Evolutionary conservation across 2,329 filamentous ascomycete species (phyloP).

Genomic region (Xylaria sp.): DNA sequence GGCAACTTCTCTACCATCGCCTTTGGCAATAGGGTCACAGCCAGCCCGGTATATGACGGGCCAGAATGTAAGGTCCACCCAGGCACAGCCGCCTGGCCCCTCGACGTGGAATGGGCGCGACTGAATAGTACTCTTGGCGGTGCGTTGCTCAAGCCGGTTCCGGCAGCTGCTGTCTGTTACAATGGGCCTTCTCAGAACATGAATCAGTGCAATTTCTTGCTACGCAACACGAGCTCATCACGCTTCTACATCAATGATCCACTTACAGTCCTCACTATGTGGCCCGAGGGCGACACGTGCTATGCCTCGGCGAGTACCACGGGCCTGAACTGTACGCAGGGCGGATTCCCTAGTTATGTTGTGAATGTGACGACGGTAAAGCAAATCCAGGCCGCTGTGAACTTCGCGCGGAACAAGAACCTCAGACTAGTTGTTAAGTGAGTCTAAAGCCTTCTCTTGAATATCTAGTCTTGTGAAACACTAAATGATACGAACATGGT

Average conservation of each 20-base stretch:
- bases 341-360: constrained; percentile 54
- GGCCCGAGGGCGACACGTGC: constrained; percentile 54
- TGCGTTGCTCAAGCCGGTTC: constrained; percentile 49
- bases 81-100: constrained; percentile 48
- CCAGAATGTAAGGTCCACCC: constrained; percentile 49
- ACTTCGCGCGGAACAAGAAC: constrained; percentile 55
- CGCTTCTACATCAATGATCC: constrained; percentile 50
- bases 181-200: constrained; percentile 45
- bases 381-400: constrained; percentile 55
- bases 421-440: constrained; percentile 55
- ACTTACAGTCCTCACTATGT: constrained; percentile 49
- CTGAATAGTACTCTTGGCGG: constrained; percentile 49
- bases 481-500: not conserved
- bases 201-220: constrained; percentile 47
- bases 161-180: constrained; percentile 51
- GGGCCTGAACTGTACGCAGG: constrained; percentile 50
- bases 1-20: constrained; percentile 49
- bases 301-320: constrained; percentile 42
- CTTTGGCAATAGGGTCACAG: constrained; percentile 44
- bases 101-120: constrained; percentile 46
- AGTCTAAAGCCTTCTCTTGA: constrained; percentile 20
- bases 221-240: constrained; percentile 46
- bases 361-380: constrained; percentile 53
- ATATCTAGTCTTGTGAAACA: no score
- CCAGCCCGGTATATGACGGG: constrained; percentile 41